A percentile compares a stretch with the other conserved stretches of the same genome.
Evolutionary conservation across 257 asterid genomes (phyloP).

Genomic region (Knoxia roxburghii): DNA sequence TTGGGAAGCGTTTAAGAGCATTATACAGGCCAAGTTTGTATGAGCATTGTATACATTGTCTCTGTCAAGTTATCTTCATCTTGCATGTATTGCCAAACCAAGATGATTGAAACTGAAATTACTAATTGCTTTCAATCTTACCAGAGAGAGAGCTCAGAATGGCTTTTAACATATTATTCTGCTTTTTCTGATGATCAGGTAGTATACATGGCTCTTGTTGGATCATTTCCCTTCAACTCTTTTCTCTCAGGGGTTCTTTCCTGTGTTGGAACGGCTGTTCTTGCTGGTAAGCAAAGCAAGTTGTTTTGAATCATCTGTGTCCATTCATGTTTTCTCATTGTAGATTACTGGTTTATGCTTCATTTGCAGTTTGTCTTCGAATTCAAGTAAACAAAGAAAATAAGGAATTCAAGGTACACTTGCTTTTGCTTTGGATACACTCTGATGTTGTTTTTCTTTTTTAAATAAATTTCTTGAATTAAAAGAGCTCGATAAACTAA

Average conservation of each 20-base stretch:
- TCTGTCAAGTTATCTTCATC: neutral
- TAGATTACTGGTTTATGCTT: constrained; percentile 2
- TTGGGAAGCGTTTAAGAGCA: neutral
- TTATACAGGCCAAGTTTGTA: neutral
- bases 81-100: neutral
- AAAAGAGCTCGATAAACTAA: neutral
- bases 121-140: too few relatives aligned
- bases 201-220: constrained; percentile 84
- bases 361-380: constrained; percentile 70
- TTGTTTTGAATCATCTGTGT: constrained; percentile 1
- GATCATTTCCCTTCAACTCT: constrained; percentile 94
- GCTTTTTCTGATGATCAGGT: constrained; percentile 41
- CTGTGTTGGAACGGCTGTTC: constrained; percentile 94
- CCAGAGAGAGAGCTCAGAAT: neutral
- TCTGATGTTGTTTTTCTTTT: neutral
- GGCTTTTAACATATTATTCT: neutral
- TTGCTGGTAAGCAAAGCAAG: constrained; percentile 60
- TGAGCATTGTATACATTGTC: neutral
- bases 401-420: constrained; percentile 92
- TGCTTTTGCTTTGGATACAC: neutral
- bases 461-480: neutral
- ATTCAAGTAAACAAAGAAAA: constrained; percentile 93
- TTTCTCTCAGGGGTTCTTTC: constrained; percentile 96
- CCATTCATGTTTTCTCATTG: neutral
- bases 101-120: neutral